phyloP scores from a whole-genome alignment of 148 eudicot genomes.

The Heliamphora exappendiculata region DNA sequence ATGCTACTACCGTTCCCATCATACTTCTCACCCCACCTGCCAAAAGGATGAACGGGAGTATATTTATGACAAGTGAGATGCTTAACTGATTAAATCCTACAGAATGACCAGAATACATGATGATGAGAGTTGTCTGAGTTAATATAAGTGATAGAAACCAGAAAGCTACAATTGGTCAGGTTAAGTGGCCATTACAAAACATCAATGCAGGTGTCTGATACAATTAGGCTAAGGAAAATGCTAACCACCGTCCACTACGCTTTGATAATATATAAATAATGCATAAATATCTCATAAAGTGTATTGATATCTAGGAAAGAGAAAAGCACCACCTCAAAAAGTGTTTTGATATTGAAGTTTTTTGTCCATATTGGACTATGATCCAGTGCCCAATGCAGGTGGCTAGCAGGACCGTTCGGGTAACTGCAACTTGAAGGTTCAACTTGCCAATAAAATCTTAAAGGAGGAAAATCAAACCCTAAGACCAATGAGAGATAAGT shows the following conservation, averaged over 20 bases:
- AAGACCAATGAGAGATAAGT: neutral
- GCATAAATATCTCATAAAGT: too few species aligned
- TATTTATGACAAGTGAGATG: neutral
- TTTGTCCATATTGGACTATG: too few species aligned
- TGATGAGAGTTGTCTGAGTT: neutral
- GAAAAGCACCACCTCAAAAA: too few species aligned
- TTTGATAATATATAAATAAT: too few species aligned
- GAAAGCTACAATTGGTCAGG: neutral
- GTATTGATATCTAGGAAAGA: too few species aligned
- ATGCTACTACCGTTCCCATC: conserved; percentile 77
- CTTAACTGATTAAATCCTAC: neutral
- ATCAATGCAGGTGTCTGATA: neutral
- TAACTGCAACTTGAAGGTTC: neutral
- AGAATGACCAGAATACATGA: neutral
- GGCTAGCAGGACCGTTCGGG: neutral
- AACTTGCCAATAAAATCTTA: neutral
- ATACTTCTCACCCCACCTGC: conserved; percentile 96
- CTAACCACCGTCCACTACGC: too few species aligned
- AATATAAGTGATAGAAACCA: neutral
- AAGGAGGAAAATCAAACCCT: neutral
- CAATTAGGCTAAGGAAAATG: neutral
- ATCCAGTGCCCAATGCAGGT: too few species aligned
- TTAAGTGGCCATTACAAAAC: neutral
- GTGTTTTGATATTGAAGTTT: too few species aligned
- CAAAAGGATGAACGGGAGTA: neutral